Base-by-base conservation (phyloP, 164 flowering plant species). In the Liriodendron chinense region DNA sequence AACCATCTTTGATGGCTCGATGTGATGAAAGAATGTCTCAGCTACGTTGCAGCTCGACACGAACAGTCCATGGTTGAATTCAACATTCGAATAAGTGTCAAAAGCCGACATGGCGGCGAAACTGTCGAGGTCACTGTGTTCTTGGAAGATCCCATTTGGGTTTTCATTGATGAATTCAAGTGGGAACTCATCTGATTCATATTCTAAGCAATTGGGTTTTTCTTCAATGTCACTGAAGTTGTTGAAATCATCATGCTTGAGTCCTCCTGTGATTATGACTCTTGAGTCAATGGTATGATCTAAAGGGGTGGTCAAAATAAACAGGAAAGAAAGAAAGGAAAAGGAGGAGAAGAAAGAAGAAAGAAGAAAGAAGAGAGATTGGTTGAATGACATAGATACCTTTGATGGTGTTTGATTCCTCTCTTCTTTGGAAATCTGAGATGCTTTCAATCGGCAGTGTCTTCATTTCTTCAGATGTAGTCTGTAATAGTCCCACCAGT, bases 51-150 rank as follows among this genome's bases (percentile, higher is more conserved):
- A 78, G 22, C 84, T 89, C 0, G 98, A 84, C 22, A 94, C 76
- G 23, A 88, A 83, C 84, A 92, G 73, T 47, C 91, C 94, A 77
- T 86, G 93, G 56, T 77, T 91, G 0, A 92, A 88, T 86, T 92
- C 88, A 10, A 86, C 75, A 66, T 88, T 87, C 80, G 89, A 91
- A 22, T 85, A 81, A 1, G 89, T 82, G 21, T 88, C 90, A 47
- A 87, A 89, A 75, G 79, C 80, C 4, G 86, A 84, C 28, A 80
- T 75, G 47, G 74, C 20, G 21, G 89, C 80, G 18, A 84, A 80
- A 28, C 83, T 85, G 25, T 83, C 84, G 47, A 70, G 25, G 25
- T 78, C 80, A 9, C 68, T 81, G 9, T 84, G 85, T 56, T 83
- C 84, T 50, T 81, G 24, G 78, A 81, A 81, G 75, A 75, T 75